Percentiles rank a stretch among this genome's conserved stretches.
phyloP scores from a whole-genome alignment of 371 early-diverging fungal genomes.

The Mucor plumbeus region DNA sequence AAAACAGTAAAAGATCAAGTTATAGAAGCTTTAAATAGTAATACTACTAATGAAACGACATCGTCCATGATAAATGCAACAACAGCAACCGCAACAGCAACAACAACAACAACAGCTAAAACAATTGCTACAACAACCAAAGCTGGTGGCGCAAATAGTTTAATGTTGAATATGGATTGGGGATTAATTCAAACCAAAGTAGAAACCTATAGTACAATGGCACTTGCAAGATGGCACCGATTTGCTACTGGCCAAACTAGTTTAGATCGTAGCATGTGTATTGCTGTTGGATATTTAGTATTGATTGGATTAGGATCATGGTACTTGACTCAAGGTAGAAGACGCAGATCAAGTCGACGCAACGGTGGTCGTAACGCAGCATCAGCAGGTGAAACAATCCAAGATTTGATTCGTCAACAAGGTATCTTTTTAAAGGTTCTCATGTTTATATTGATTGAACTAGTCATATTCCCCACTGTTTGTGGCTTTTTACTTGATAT shows the following conservation, averaged over 20 bases:
- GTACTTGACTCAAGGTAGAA: constrained; percentile 48
- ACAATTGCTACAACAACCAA: background rate
- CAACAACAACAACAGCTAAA: background rate
- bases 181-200: constrained; percentile 30
- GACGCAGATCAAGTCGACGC: constrained; percentile 11
- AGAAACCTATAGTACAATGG: constrained; percentile 18
- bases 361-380: background rate
- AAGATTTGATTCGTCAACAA: constrained; percentile 62
- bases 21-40: background rate
- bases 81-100: background rate
- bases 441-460: constrained; percentile 86
- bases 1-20: constrained; percentile 7
- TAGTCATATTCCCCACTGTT: constrained; percentile 84
- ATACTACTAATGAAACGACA: background rate
- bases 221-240: constrained; percentile 49
- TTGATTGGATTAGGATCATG: constrained; percentile 53
- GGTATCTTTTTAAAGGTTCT: constrained; percentile 70
- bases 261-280: constrained; percentile 54
- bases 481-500: constrained; percentile 89
- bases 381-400: constrained; percentile 40
- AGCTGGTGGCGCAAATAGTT: background rate
- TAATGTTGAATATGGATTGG: constrained; percentile 18
- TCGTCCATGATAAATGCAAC: background rate
- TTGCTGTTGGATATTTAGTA: constrained; percentile 53
- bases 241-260: constrained; percentile 53